phyloP scores from a whole-genome alignment of 1,284 basidiomycete genomes.

The Quambalaria eucalypti region DNA sequence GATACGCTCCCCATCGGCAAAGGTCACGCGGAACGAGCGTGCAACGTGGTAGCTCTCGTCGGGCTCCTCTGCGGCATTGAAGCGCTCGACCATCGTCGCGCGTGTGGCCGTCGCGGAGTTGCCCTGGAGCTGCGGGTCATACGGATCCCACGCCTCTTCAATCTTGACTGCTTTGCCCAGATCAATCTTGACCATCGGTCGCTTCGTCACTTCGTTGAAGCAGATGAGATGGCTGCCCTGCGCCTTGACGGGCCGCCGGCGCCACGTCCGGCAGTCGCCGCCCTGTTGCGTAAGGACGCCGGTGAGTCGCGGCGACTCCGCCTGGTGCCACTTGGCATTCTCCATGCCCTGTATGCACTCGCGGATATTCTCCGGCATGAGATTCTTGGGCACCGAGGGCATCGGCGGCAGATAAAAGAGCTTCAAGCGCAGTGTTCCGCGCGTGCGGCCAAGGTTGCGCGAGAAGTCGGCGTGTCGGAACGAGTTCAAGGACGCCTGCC shows the following conservation, averaged over 20 bases:
- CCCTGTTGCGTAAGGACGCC: constrained; percentile 89
- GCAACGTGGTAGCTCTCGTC: constrained; percentile 64
- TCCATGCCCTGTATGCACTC: constrained; percentile 82
- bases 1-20: constrained; percentile 71
- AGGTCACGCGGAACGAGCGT: constrained; percentile 75
- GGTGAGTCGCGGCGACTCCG: constrained; percentile 61
- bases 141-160: constrained; percentile 62
- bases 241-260: constrained; percentile 73
- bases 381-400: constrained; percentile 65
- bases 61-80: constrained; percentile 51
- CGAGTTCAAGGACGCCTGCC: constrained; percentile 20
- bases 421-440: constrained; percentile 39
- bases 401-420: constrained; percentile 77
- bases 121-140: not conserved
- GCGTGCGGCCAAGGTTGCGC: constrained; percentile 24
- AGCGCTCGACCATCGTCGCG: constrained; percentile 2
- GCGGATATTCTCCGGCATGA: constrained; percentile 81
- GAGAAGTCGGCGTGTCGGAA: constrained; percentile 19
- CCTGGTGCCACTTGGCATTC: constrained; percentile 81
- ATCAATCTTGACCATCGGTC: constrained; percentile 79
- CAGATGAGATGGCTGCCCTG: constrained; percentile 79
- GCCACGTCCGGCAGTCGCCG: constrained; percentile 88
- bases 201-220: constrained; percentile 88
- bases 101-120: constrained; percentile 13
- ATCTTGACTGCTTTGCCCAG: constrained; percentile 71